Conservation (phyloP, 129 eudicot species). For the Centaurea solstitialis region DNA sequence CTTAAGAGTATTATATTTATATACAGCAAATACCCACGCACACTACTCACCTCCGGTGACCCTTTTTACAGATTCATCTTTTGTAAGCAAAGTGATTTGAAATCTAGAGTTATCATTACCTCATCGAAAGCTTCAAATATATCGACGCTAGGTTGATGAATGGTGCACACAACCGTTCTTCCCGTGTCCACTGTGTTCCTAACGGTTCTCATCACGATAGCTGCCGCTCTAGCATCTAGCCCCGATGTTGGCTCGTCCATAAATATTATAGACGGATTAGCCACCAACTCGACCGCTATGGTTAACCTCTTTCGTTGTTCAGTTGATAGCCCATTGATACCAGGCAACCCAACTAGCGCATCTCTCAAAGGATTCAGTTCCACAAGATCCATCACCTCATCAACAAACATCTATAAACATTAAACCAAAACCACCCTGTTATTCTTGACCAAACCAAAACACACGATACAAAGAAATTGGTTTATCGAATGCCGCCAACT, state of each 20-base stretch:
- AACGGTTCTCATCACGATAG: conserved; percentile 34
- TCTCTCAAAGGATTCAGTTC: conserved; percentile 57
- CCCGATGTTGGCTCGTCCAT: conserved; percentile 34
- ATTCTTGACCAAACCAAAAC: not conserved
- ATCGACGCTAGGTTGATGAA: conserved; percentile 93
- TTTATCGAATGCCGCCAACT: too few species aligned
- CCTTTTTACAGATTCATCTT: too few species aligned
- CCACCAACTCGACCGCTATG: conserved; percentile 37
- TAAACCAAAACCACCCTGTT: not conserved
- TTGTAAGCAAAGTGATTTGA: not conserved
- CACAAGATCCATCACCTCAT: conserved; percentile 85
- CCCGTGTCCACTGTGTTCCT: conserved; percentile 89
- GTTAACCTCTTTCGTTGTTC: conserved; percentile 85
- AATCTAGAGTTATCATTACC: conserved; percentile 34
- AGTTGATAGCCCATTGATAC: conserved; percentile 69
- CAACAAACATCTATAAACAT: conserved; percentile 63
- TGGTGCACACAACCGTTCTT: conserved; percentile 89
- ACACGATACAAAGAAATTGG: not conserved
- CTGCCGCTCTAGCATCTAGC: conserved; percentile 36
- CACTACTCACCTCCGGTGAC: not conserved
- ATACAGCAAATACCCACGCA: not conserved
- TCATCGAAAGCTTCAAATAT: conserved; percentile 92
- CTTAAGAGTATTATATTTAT: too few species aligned
- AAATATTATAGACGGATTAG: conserved; percentile 68
- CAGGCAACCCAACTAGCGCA: conserved; percentile 79